phyloP scores from a whole-genome alignment of 1,284 basidiomycete species.

The Malassezia nana region DNA sequence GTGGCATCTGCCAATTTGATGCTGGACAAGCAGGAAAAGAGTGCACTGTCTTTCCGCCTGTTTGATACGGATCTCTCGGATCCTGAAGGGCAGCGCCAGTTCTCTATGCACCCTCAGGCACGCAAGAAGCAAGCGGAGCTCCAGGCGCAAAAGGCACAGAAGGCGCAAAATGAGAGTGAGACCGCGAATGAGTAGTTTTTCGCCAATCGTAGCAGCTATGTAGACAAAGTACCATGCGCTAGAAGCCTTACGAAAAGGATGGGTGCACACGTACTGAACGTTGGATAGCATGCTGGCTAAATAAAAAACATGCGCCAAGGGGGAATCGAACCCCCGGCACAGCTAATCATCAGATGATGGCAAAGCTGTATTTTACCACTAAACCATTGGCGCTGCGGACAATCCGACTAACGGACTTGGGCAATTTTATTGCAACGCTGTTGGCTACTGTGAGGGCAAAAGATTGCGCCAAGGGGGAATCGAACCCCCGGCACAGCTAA shows the following conservation, averaged over 20 bases:
- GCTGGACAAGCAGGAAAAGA: conserved; percentile 48
- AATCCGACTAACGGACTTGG: not conserved
- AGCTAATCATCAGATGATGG: conserved; percentile 16
- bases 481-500: conserved; percentile 13
- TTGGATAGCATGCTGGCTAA: not conserved
- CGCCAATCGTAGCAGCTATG: not conserved
- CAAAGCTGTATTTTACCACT: conserved; percentile 21
- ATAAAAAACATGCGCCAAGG: conserved; percentile 16
- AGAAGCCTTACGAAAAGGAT: not conserved
- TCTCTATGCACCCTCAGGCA: conserved; percentile 20
- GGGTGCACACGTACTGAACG: not conserved
- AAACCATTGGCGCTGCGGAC: conserved; percentile 15
- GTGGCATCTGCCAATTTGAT: conserved; percentile 42
- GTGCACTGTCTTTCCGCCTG: conserved; percentile 39
- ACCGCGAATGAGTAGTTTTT: not conserved
- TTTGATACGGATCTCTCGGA: conserved; percentile 40
- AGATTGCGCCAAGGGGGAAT: conserved; percentile 10
- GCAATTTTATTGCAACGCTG: not conserved
- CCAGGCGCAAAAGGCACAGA: not conserved
- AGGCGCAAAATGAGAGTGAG: not conserved
- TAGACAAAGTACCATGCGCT: not conserved
- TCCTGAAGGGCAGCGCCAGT: conserved; percentile 35
- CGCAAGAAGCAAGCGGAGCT: conserved; percentile 2
- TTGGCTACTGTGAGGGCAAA: not conserved
- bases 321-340: conserved; percentile 21